phyloP scores from a whole-genome alignment of 1,284 basidiomycete species.

The Caloboletus inedulis region DNA sequence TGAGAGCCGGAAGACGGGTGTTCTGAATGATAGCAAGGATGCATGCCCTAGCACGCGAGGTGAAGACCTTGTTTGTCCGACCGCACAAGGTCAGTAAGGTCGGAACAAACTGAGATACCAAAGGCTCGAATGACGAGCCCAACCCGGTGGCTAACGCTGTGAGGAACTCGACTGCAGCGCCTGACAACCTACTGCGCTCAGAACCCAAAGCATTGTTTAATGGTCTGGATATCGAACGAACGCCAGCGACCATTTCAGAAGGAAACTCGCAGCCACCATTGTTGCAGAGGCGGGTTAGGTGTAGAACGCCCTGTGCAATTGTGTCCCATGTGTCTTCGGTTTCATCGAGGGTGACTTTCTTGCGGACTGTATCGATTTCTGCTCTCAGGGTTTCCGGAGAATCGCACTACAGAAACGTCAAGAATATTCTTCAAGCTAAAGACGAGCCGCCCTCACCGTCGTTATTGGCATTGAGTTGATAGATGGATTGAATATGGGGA shows the following conservation, averaged over 20 bases:
- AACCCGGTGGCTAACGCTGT: constrained; percentile 53
- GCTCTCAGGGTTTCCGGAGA: constrained; percentile 36
- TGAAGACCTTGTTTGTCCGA: constrained; percentile 80
- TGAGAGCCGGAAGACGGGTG: constrained; percentile 66
- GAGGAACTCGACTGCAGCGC: constrained; percentile 66
- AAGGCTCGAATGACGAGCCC: constrained; percentile 61
- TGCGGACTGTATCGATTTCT: constrained; percentile 43
- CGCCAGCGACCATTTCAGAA: constrained; percentile 48
- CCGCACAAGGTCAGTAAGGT: constrained; percentile 65
- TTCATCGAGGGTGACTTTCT: constrained; percentile 55
- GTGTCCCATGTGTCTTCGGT: constrained; percentile 83
- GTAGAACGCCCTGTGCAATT: constrained; percentile 56
- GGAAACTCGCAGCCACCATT: constrained; percentile 57
- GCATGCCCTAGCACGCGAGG: constrained; percentile 60
- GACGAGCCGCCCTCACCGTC: constrained; percentile 13
- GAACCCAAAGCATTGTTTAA: constrained; percentile 65
- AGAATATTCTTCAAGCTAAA: too few relatives aligned
- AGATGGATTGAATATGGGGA: neutral
- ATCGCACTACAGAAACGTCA: constrained; percentile 31
- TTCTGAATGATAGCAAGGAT: constrained; percentile 62
- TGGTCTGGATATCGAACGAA: constrained; percentile 56
- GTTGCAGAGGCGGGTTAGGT: constrained; percentile 55
- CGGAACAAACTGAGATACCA: constrained; percentile 69
- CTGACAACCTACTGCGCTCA: constrained; percentile 76
- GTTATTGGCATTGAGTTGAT: constrained; percentile 31